These are phyloP conservation scores for Pontederia paniculata DNA, from an alignment of 176 grass and related monocot species.

Conservation along the genomic window DNA sequence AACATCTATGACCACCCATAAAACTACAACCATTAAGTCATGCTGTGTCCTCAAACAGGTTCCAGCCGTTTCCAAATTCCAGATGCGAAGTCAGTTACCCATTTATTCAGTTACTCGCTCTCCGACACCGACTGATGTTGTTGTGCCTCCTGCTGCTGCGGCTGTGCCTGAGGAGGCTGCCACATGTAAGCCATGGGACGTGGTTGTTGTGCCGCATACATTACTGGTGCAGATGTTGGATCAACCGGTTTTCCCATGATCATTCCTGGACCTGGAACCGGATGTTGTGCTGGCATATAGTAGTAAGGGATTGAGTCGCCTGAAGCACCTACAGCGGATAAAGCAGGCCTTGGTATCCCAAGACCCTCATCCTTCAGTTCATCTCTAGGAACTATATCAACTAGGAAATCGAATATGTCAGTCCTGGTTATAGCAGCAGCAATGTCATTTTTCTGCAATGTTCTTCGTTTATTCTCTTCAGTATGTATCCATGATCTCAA, in stretches of 20 bases:
- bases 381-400: slow-evolving; percentile 38
- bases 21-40: too few relatives aligned
- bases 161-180: slow-evolving; percentile 27
- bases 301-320: slow-evolving; percentile 27
- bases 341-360: slow-evolving; percentile 22
- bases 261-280: slow-evolving; percentile 24
- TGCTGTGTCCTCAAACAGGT: too few relatives aligned
- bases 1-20: too few relatives aligned
- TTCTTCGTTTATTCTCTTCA: slow-evolving; percentile 48
- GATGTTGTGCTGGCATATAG: slow-evolving; percentile 15
- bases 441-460: slow-evolving; percentile 48
- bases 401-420: slow-evolving; percentile 54
- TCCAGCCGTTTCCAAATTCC: too few relatives aligned
- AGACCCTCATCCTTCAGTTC: slow-evolving; percentile 29
- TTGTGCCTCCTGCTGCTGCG: neutral
- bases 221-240: neutral
- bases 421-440: slow-evolving; percentile 37
- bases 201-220: slow-evolving; percentile 24
- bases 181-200: slow-evolving; percentile 30
- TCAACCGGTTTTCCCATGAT: slow-evolving; percentile 7
- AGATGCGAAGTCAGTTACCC: too few relatives aligned
- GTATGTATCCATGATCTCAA: slow-evolving; percentile 56
- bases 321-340: slow-evolving; percentile 23
- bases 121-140: slow-evolving; percentile 1
- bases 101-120: neutral